Percentiles rank a stretch among this genome's conserved stretches.
These are phyloP conservation scores for Annulohypoxylon maeteangense DNA, from an alignment of 495 filamentous ascomycete species.

Conservation along the genomic window DNA sequence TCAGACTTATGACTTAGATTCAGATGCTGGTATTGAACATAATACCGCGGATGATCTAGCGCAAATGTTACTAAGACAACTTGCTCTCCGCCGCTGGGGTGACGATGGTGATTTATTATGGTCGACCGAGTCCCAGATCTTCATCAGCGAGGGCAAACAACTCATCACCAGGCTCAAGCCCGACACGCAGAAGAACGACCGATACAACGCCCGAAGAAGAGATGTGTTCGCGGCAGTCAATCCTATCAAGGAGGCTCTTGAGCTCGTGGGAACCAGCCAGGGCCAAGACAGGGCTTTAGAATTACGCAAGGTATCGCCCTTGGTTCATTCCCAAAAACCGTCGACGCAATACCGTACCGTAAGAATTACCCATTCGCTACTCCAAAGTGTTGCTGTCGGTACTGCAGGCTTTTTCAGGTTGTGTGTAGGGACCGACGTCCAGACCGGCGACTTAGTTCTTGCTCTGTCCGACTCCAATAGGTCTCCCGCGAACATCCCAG, in stretches of 20 bases:
- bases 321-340: neutral
- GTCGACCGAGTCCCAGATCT: constrained; percentile 1
- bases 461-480: neutral
- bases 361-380: neutral
- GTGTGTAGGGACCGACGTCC: neutral
- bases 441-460: neutral
- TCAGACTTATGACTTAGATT: neutral
- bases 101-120: neutral
- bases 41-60: neutral
- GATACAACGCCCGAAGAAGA: constrained; percentile 3
- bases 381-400: neutral
- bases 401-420: neutral
- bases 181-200: constrained; percentile 2
- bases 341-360: neutral
- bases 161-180: constrained; percentile 1
- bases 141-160: neutral
- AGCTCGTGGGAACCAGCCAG: neutral
- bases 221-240: neutral
- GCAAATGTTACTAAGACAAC: neutral
- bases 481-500: neutral
- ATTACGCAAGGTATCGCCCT: constrained; percentile 1
- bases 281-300: neutral
- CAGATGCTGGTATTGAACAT: neutral
- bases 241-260: neutral
- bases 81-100: constrained; percentile 5